phyloP scores from a whole-genome alignment of 208 protist species.

The Crithidia thermophila region DNA sequence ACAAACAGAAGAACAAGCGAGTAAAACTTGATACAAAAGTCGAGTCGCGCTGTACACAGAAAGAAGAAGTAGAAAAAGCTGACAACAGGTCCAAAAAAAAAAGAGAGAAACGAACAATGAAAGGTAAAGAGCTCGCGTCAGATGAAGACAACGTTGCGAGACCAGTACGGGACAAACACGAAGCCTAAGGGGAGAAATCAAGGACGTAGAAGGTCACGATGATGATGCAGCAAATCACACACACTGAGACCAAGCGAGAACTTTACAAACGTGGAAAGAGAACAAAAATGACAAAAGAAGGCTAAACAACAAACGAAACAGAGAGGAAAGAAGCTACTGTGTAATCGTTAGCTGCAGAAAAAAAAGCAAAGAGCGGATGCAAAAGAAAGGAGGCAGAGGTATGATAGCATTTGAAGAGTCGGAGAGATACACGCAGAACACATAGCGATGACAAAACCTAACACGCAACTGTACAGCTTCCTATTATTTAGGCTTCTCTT shows the following conservation, averaged over 20 bases:
- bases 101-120: neutral
- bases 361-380: conserved; percentile 1
- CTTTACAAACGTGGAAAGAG: neutral
- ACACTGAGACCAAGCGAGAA: neutral
- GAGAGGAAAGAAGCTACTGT: neutral
- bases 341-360: conserved; percentile 1
- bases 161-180: too few species aligned
- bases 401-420: too few species aligned
- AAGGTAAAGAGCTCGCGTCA: too few species aligned
- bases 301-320: conserved; percentile 1
- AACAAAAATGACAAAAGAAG: conserved; percentile 8
- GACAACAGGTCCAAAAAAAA: neutral
- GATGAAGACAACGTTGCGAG: too few species aligned
- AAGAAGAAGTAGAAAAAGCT: neutral
- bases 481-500: too few species aligned
- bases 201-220: neutral
- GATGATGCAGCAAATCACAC: neutral
- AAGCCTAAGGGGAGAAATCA: neutral
- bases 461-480: too few species aligned
- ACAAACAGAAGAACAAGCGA: neutral
- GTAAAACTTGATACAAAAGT: neutral
- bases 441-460: too few species aligned
- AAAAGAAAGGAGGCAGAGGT: neutral
- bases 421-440: too few species aligned
- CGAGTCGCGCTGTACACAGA: neutral